Evolutionary conservation across 1,139 yeast species (phyloP).

Genomic region (Geotrichum histeridarum): DNA sequence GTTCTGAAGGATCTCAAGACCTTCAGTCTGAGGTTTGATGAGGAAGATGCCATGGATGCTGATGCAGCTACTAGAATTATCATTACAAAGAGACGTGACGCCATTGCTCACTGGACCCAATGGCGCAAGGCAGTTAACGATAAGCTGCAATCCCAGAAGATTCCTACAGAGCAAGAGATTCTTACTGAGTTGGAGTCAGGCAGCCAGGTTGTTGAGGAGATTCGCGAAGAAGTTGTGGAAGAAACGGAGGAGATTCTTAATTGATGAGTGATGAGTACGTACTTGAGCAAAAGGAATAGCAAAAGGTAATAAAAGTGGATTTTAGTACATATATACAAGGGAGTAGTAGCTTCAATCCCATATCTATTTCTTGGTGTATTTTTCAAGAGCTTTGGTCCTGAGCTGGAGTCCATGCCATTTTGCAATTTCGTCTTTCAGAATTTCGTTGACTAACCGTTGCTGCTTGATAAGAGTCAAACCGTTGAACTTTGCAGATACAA

Average conservation of each 20-base stretch:
- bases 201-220: slow-evolving; percentile 53
- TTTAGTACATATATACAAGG: not conserved
- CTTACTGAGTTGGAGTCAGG: slow-evolving; percentile 39
- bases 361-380: slow-evolving; percentile 9
- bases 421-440: slow-evolving; percentile 76
- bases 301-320: not conserved
- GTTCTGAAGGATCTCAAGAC: slow-evolving; percentile 85
- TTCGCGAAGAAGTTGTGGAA: slow-evolving; percentile 69
- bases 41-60: slow-evolving; percentile 94
- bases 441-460: slow-evolving; percentile 80
- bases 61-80: slow-evolving; percentile 88
- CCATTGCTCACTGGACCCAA: slow-evolving; percentile 78
- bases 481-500: slow-evolving; percentile 68
- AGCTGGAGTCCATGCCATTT: slow-evolving; percentile 95
- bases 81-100: slow-evolving; percentile 75
- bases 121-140: slow-evolving; percentile 62
- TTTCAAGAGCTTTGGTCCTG: slow-evolving; percentile 47
- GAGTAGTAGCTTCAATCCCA: not conserved
- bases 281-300: not conserved
- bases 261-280: slow-evolving; percentile 29
- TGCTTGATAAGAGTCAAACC: slow-evolving; percentile 84
- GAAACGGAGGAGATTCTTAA: slow-evolving; percentile 76
- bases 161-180: slow-evolving; percentile 33
- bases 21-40: slow-evolving; percentile 90
- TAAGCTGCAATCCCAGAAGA: slow-evolving; percentile 45